These are phyloP conservation scores for Clitocybe nebularis DNA, from an alignment of 1,284 basidiomycete genomes.

Conservation along the genomic window DNA sequence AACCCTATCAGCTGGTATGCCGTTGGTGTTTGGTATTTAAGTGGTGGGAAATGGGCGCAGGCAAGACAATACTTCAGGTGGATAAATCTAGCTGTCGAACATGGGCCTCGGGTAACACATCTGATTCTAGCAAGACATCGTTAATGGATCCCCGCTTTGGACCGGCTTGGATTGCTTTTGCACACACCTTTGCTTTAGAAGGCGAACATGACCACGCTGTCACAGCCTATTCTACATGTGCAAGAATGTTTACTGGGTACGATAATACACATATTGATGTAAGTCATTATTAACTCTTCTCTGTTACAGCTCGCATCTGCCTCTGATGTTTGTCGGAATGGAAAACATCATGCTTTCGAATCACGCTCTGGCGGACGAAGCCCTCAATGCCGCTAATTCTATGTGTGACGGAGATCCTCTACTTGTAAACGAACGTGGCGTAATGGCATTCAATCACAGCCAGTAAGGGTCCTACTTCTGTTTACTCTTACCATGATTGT, in stretches of 20 bases:
- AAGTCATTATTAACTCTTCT: slow-evolving; percentile 44
- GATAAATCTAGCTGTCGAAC: neutral
- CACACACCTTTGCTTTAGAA: slow-evolving; percentile 94
- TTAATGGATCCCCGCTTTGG: slow-evolving; percentile 96
- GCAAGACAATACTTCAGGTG: slow-evolving; percentile 92
- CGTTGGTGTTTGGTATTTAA: slow-evolving; percentile 96
- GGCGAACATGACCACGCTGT: slow-evolving; percentile 99
- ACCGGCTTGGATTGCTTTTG: slow-evolving; percentile 97
- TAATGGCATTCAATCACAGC: slow-evolving; percentile 85
- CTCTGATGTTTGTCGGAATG: slow-evolving; percentile 96
- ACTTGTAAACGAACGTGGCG: slow-evolving; percentile 88
- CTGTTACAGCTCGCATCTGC: slow-evolving; percentile 62
- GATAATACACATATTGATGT: slow-evolving; percentile 21
- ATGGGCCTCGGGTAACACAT: slow-evolving; percentile 60
- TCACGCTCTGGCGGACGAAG: slow-evolving; percentile 79
- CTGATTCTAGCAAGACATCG: slow-evolving; percentile 75
- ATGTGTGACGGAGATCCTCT: slow-evolving; percentile 88
- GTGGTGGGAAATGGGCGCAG: slow-evolving; percentile 81
- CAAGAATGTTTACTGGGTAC: slow-evolving; percentile 90
- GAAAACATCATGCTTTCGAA: slow-evolving; percentile 93
- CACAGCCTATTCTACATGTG: slow-evolving; percentile 95
- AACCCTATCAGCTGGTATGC: slow-evolving; percentile 96
- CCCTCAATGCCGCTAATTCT: slow-evolving; percentile 74
- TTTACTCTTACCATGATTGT: neutral
- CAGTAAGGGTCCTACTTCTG: slow-evolving; percentile 66